Evolutionary conservation across 2,329 filamentous ascomycete species (phyloP).

Genomic region (Alternaria triticina): DNA sequence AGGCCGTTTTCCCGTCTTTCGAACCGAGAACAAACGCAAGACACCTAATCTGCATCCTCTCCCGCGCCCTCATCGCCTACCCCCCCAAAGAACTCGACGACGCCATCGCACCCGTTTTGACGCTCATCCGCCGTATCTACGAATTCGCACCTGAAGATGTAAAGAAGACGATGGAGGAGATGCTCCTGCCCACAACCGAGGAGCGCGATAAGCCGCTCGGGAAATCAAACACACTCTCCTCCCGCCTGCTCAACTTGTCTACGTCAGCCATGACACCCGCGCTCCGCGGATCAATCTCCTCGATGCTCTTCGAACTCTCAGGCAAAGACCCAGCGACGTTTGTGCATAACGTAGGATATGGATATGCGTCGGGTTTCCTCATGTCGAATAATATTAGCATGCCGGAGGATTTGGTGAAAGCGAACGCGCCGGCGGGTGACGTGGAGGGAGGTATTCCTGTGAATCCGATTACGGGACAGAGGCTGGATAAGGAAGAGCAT

Average conservation of each 20-base stretch:
- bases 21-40: constrained; percentile 66
- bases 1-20: constrained; percentile 70
- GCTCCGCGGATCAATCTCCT: constrained; percentile 75
- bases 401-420: constrained; percentile 69
- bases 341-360: constrained; percentile 91
- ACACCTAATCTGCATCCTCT: constrained; percentile 73
- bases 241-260: constrained; percentile 77
- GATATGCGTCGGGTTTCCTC: constrained; percentile 88
- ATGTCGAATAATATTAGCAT: constrained; percentile 82
- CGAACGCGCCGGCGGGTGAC: constrained; percentile 50
- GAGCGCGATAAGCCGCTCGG: constrained; percentile 82
- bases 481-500: constrained; percentile 69
- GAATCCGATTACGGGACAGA: constrained; percentile 89
- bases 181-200: constrained; percentile 75
- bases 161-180: constrained; percentile 66
- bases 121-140: constrained; percentile 74
- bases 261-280: constrained; percentile 74
- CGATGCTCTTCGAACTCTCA: constrained; percentile 86
- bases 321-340: constrained; percentile 79
- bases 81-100: constrained; percentile 73
- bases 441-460: constrained; percentile 54
- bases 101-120: constrained; percentile 74
- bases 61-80: constrained; percentile 69
- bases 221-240: constrained; percentile 73
- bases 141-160: constrained; percentile 69